These are phyloP conservation scores for Eucalyptus viminalis DNA, from an alignment of 345 rosid genomes.

Conservation along the genomic window DNA sequence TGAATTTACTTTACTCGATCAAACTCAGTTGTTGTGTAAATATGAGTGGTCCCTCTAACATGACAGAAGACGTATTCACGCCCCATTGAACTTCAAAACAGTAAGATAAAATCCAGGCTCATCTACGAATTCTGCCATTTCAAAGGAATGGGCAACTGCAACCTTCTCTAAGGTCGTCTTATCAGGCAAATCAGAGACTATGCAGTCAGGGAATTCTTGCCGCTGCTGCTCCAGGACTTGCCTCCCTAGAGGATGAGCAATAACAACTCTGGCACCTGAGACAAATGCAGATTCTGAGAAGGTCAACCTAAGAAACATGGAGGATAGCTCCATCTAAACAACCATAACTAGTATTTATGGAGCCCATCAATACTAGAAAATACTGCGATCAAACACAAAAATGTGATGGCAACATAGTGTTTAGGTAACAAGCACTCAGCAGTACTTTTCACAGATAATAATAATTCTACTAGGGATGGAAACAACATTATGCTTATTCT, in stretches of 20 bases:
- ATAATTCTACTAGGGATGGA: neutral
- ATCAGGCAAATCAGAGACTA: constrained; percentile 75
- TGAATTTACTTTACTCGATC: neutral
- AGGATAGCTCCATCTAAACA: neutral
- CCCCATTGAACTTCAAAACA: constrained; percentile 28
- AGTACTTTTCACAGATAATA: neutral
- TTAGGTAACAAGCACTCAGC: neutral
- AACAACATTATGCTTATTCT: neutral
- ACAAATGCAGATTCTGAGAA: neutral
- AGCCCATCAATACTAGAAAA: neutral
- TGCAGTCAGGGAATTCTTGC: constrained; percentile 44
- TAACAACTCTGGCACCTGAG: constrained; percentile 68
- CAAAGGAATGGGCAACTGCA: constrained; percentile 43
- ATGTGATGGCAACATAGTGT: neutral
- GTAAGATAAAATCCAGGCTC: constrained; percentile 68
- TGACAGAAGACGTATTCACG: neutral
- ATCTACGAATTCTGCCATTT: constrained; percentile 44
- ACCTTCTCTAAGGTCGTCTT: constrained; percentile 30
- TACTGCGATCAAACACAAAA: neutral
- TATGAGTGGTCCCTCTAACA: neutral
- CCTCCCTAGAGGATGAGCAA: constrained; percentile 80
- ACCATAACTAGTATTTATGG: neutral
- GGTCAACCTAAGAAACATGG: neutral
- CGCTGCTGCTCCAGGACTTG: constrained; percentile 48
- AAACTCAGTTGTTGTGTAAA: neutral